phyloP scores from a whole-genome alignment of 306 rosid species.

The Corylus americana region DNA sequence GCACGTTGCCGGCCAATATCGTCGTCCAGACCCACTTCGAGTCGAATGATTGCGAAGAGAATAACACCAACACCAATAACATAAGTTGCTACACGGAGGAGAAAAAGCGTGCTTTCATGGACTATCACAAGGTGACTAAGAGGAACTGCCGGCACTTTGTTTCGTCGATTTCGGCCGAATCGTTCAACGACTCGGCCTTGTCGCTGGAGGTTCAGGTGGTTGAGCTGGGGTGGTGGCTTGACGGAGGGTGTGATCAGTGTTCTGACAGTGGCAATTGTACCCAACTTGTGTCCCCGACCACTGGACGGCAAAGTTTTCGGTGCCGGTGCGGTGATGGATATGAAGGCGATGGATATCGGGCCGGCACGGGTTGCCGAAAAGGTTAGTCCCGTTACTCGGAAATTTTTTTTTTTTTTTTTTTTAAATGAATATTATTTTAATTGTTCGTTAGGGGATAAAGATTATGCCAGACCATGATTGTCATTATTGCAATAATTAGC shows the following conservation, averaged over 20 bases:
- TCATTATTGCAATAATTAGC: neutral
- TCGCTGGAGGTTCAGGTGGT: constrained; percentile 64
- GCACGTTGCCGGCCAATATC: constrained; percentile 54
- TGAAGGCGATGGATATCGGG: constrained; percentile 67
- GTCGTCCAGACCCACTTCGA: constrained; percentile 56
- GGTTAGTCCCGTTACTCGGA: constrained; percentile 46
- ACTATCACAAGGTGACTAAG: constrained; percentile 2
- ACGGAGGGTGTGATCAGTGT: constrained; percentile 59
- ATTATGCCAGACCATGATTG: neutral
- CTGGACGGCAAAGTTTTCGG: constrained; percentile 39
- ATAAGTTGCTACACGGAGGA: constrained; percentile 62
- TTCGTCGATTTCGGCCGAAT: constrained; percentile 59
- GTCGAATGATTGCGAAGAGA: constrained; percentile 43
- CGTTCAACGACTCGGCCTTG: constrained; percentile 31
- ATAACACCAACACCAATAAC: neutral
- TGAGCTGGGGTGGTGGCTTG: constrained; percentile 84
- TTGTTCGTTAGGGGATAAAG: neutral
- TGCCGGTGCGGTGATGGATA: constrained; percentile 62
- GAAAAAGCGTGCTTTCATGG: constrained; percentile 31
- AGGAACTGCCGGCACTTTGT: constrained; percentile 45
- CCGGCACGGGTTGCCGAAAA: constrained; percentile 78
- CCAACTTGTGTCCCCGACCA: constrained; percentile 20
- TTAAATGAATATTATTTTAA: neutral
- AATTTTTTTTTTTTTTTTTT: no score
- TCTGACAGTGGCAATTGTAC: constrained; percentile 56